These are phyloP conservation scores for Pichia norvegensis DNA, from an alignment of 1,139 yeast genomes.

Conservation along the genomic window DNA sequence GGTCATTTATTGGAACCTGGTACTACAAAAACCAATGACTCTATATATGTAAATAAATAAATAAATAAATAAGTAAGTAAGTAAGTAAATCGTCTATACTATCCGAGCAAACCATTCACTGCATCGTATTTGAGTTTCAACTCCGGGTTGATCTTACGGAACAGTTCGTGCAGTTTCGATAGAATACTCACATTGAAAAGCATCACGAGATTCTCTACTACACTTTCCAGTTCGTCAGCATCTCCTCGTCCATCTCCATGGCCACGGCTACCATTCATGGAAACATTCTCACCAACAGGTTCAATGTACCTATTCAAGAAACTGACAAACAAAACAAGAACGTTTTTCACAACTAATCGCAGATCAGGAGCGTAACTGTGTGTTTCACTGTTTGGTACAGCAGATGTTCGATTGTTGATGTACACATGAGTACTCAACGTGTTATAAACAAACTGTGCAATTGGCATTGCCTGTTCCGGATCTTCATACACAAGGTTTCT, in stretches of 20 bases:
- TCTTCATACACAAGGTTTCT: slow-evolving; percentile 5
- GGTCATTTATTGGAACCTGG: slow-evolving; percentile 20
- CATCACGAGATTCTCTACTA: slow-evolving; percentile 18
- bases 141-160: slow-evolving; percentile 19
- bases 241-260: neutral
- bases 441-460: slow-evolving; percentile 1
- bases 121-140: slow-evolving; percentile 17
- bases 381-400: slow-evolving; percentile 8
- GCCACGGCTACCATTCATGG: neutral
- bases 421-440: slow-evolving; percentile 23
- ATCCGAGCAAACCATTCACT: neutral
- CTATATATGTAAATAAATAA: neutral
- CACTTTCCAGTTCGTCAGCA: slow-evolving; percentile 1
- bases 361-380: slow-evolving; percentile 24
- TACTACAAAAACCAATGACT: neutral
- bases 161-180: slow-evolving; percentile 22
- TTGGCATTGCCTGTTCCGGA: slow-evolving; percentile 1
- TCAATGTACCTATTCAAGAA: slow-evolving; percentile 17
- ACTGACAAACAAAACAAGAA: slow-evolving; percentile 21
- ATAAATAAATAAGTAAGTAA: no score
- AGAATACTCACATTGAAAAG: slow-evolving; percentile 24
- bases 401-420: slow-evolving; percentile 19
- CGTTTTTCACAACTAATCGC: slow-evolving; percentile 23
- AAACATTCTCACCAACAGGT: neutral
- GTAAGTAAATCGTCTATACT: no score